Evolutionary conservation across 345 rosid species (phyloP).

Genomic region (Aquilaria malaccensis): DNA sequence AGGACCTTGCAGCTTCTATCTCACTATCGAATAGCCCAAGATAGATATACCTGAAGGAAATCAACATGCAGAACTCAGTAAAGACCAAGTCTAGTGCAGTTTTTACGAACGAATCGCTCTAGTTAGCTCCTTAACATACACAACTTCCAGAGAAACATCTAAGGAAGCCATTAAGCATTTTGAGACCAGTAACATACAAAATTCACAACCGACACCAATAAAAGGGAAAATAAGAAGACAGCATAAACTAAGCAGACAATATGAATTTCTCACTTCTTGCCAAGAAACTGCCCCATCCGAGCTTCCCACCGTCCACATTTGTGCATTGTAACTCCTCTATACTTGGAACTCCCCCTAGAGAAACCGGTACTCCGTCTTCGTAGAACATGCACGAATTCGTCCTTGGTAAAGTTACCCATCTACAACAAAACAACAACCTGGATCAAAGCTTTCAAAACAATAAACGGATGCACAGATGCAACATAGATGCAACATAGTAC

Average conservation of each 20-base stretch:
- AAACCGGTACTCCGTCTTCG: slow-evolving; percentile 78
- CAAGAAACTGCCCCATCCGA: slow-evolving; percentile 74
- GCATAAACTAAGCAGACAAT: not conserved
- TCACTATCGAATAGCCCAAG: slow-evolving; percentile 92
- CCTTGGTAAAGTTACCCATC: slow-evolving; percentile 59
- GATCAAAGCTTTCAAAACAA: not conserved
- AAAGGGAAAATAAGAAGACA: not conserved
- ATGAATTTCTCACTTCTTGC: slow-evolving; percentile 53
- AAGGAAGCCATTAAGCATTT: not conserved
- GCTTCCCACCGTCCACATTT: slow-evolving; percentile 83
- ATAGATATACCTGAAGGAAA: slow-evolving; percentile 77
- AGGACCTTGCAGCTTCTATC: slow-evolving; percentile 93
- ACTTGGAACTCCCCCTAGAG: slow-evolving; percentile 64
- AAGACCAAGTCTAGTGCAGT: slow-evolving; percentile 19
- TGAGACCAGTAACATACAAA: not conserved
- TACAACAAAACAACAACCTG: slow-evolving; percentile 12
- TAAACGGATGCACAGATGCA: not conserved
- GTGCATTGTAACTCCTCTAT: slow-evolving; percentile 70
- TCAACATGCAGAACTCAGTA: slow-evolving; percentile 18
- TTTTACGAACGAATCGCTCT: slow-evolving; percentile 6
- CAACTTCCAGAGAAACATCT: slow-evolving; percentile 2
- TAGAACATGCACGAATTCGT: slow-evolving; percentile 65
- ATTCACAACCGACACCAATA: not conserved
- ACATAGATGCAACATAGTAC: not conserved
- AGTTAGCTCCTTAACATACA: slow-evolving; percentile 5